Percentiles rank a stretch among this genome's conserved stretches.
Evolutionary conservation across 768 basidiomycete species (phyloP).

Genomic region (Paxillus involutus): DNA sequence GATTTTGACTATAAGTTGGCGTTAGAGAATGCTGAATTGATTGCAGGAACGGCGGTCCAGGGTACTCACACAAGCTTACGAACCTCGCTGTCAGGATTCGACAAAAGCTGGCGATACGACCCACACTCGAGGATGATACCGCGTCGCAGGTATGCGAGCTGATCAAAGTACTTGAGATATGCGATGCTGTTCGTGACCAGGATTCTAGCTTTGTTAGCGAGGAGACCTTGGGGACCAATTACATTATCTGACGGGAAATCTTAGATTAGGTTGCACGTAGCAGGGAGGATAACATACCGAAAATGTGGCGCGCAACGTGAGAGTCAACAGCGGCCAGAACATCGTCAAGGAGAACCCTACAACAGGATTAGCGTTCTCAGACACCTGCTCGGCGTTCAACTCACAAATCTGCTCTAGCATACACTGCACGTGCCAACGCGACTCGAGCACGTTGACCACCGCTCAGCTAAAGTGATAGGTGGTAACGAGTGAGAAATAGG

Average conservation of each 20-base stretch:
- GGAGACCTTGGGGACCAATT: conserved; percentile 81
- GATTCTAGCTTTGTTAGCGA: conserved; percentile 80
- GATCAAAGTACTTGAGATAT: conserved; percentile 78
- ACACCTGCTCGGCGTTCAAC: conserved; percentile 13
- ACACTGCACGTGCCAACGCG: conserved; percentile 84
- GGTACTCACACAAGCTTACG: conserved; percentile 70
- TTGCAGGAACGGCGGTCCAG: fast-evolving
- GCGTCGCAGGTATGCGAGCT: conserved; percentile 70
- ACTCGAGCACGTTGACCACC: conserved; percentile 86
- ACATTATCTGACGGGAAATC: conserved; percentile 59
- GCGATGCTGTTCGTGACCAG: conserved; percentile 87
- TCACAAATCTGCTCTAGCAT: conserved; percentile 87
- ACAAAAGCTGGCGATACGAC: conserved; percentile 58
- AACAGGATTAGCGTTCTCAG: neutral
- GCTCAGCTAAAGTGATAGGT: conserved; percentile 48
- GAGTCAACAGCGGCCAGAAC: conserved; percentile 84
- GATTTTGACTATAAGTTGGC: conserved; percentile 37
- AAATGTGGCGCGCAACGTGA: conserved; percentile 87
- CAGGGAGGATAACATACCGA: conserved; percentile 44
- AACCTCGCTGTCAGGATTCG: conserved; percentile 62
- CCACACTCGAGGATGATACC: conserved; percentile 83
- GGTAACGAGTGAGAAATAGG: conserved; percentile 10
- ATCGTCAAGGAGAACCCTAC: conserved; percentile 81
- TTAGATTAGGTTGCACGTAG: neutral
- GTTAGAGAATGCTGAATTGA: neutral